Evolutionary conservation across 768 basidiomycete genomes (phyloP), one percentile per base, ranked within the genome.

Genomic region (Calvatia gigantea): DNA sequence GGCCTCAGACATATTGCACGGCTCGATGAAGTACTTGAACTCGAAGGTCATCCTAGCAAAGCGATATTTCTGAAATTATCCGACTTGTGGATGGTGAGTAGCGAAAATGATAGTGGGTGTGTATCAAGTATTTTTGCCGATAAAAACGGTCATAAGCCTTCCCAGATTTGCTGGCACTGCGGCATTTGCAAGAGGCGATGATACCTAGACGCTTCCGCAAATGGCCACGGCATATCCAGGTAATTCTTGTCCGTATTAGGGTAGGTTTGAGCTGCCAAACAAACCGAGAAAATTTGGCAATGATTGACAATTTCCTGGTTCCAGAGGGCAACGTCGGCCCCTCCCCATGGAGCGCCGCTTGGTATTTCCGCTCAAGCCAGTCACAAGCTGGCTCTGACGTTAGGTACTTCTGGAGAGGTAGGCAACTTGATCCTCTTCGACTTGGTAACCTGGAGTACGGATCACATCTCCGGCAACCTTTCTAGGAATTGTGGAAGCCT

Each of bases 281-380:
- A 19, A 41, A 60, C 65, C 57, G 62, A 69, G 69, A 65, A 63
- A 84, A 91, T 91, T 73, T 93, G 86, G 73, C 97, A 97, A 69
- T 83, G 97, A 67, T 91, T 93, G 39, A 92, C 92, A 44, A 96
- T 95, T 69, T 94, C 92, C 68, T 97, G 96, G 73, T 98, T 98
- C 95, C 94, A 98, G 6, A 97, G 78, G 5, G 93, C 87, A 28
- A 98, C 89, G 59, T 97, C 95, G 7, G 85, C 94, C 66, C 94
- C 94, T 50, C 81, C 84, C 72, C 64, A 97, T 91, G 29, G 91
- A 91, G 11, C 94, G 75, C 9, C 96, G 77, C 67, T 91, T 91
- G 9, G 85, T 83, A 64, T 94, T 93, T 0, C 81, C 83, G 64
- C 89, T 90, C 56, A 96, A 75, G 66, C 96, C 92, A 9, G 76